phyloP scores from a whole-genome alignment of 2,329 filamentous ascomycete genomes.

The Neonectria magnoliae region DNA sequence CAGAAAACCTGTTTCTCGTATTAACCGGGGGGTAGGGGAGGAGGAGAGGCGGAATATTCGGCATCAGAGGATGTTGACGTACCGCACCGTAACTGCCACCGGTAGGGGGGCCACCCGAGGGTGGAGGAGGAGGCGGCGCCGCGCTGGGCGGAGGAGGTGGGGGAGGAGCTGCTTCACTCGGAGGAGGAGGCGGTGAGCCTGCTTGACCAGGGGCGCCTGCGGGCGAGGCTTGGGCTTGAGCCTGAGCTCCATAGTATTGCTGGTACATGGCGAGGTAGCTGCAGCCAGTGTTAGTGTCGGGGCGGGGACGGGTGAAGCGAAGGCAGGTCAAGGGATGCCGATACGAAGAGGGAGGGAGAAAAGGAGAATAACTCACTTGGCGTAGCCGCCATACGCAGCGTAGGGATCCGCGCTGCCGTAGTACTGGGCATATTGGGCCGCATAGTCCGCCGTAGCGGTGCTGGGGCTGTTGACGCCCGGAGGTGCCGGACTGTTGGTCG shows the following conservation, averaged over 20 bases:
- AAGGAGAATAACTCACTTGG: conserved; percentile 63
- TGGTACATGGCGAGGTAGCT: conserved; percentile 78
- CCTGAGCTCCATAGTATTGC: conserved; percentile 69
- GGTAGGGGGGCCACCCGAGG: conserved; percentile 56
- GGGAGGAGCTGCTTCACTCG: conserved; percentile 69
- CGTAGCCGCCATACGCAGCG: conserved; percentile 89
- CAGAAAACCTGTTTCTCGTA: conserved; percentile 22
- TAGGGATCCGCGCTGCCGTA: conserved; percentile 83
- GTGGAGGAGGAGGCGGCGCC: conserved; percentile 62
- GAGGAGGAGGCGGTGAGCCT: conserved; percentile 65
- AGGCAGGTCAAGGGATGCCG: not conserved
- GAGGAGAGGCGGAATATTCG: not conserved
- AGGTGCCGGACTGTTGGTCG: conserved; percentile 51
- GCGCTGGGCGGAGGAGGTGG: conserved; percentile 67
- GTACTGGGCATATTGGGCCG: conserved; percentile 85
- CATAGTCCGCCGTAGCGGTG: conserved; percentile 67
- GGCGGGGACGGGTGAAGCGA: not conserved
- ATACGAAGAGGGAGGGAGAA: not conserved
- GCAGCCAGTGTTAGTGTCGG: conserved; percentile 35
- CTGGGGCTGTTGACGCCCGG: conserved; percentile 43
- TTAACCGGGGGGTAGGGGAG: not conserved
- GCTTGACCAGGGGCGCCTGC: conserved; percentile 55
- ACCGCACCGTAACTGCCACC: conserved; percentile 70
- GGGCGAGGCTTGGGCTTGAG: conserved; percentile 58
- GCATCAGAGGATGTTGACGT: conserved; percentile 47